Evolutionary conservation across 257 asterid species (phyloP), one percentile per base, ranked within the genome.

Genomic region (Penstemon eatonii): DNA sequence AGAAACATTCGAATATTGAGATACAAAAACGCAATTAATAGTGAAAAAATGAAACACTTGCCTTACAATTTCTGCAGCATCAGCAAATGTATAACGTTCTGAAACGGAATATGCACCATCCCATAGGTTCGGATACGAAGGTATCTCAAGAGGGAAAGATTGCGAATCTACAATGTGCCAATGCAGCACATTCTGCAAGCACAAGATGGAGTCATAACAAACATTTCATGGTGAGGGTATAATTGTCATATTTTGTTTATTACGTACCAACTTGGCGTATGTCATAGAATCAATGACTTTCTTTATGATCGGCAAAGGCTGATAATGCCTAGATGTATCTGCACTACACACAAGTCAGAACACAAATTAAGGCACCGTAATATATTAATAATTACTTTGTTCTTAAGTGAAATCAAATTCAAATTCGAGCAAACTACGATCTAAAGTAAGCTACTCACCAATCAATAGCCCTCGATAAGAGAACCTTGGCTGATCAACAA

Each of bases 161-260:
- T 93, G 95, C 13, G 93, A 74, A 60, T 93, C 99, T 58, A 93
- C 97, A 60, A 93, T 93, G 77, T 93, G 99, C 99, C 99, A 93
- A 71, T 93, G 99, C 76, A 93, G 79, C 85, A 93, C 99, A 67
- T 90, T 93, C 99, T 93, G 89, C 61, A 56, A 52, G 8, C 8
- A 25, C 40, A 63, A 38, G 56, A 6, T 7, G 55, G 65, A 40
- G 46, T 25, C 66, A n/a, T 9, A 19, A 60, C 2, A 33, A 41
- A 57, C 67, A 52, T 63, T 37, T 56, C 15, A 42, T 4, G 10
- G 11, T 36, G 19, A 56, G 39, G 10, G 11, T 36, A 58, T 41
- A 18, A 19, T 63, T 3, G 5, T 47, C 46, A 36, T 65, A 15
- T 19, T 64, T 33, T 3, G 15, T 13, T 54, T 25, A 25, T 47